Evolutionary conservation across 164 flowering plant species (phyloP).

Genomic region (Stephania yunnanensis): DNA sequence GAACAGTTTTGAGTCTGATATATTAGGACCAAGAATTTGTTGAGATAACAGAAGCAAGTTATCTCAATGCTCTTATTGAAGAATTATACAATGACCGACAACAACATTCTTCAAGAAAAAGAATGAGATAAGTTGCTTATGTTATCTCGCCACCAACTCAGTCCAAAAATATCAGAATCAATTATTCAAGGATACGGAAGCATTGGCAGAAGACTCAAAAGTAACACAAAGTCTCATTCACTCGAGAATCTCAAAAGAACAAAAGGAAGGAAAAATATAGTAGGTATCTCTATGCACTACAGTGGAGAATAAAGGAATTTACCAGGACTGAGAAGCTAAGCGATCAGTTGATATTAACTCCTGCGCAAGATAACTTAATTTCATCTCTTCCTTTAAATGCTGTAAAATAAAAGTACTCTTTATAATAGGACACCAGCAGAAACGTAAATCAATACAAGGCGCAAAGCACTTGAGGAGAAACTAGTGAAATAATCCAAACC

Average conservation of each 20-base stretch:
- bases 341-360: constrained; percentile 88
- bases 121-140: neutral
- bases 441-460: neutral
- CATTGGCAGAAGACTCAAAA: neutral
- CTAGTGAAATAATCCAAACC: no score
- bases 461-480: no score
- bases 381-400: constrained; percentile 99
- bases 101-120: neutral
- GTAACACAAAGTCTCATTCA: neutral
- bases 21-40: no score
- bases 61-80: neutral
- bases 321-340: constrained; percentile 97
- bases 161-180: neutral
- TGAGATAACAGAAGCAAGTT: no score
- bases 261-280: neutral
- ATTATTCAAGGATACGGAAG: neutral
- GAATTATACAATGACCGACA: neutral
- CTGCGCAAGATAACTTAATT: constrained; percentile 90
- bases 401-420: constrained; percentile 24
- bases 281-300: neutral
- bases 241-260: neutral
- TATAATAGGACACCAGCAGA: neutral
- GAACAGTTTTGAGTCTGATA: no score
- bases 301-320: constrained; percentile 12
- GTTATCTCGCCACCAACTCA: neutral